Conservation (phyloP, 495 filamentous ascomycete species). For the Cetradonia linearis region DNA sequence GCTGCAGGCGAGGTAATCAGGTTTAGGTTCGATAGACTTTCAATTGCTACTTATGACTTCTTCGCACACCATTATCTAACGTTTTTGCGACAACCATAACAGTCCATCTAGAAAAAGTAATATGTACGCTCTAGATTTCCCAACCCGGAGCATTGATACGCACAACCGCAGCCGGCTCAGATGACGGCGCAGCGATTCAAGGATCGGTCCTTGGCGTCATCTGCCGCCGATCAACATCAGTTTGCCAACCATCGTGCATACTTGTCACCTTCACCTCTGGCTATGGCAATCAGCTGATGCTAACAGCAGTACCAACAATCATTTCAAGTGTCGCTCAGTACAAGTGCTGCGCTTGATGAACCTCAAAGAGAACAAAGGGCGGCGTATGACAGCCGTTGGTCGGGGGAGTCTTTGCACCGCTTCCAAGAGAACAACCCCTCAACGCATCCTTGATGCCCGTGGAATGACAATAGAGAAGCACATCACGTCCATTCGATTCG, state of each 20-base stretch:
- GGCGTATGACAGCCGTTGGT: neutral
- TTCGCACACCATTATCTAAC: neutral
- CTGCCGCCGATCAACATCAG: slow-evolving; percentile 6
- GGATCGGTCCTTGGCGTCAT: slow-evolving; percentile 9
- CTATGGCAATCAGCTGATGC: neutral
- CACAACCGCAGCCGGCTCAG: slow-evolving; percentile 2
- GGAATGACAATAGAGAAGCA: neutral
- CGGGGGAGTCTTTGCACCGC: neutral
- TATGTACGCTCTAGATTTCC: neutral
- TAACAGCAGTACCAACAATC: neutral
- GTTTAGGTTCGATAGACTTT: slow-evolving; percentile 4
- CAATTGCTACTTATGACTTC: neutral
- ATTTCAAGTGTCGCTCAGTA: too few species aligned
- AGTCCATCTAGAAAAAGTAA: neutral
- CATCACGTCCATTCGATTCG: neutral
- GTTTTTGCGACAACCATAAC: too few species aligned
- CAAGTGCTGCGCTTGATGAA: neutral
- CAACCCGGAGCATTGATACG: neutral
- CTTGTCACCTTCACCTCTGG: neutral
- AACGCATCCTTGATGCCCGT: neutral
- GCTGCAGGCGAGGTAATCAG: neutral
- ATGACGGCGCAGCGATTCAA: slow-evolving; percentile 11
- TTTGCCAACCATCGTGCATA: neutral
- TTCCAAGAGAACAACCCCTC: neutral
- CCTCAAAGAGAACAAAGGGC: neutral